Conservation (phyloP, 805 yeast species). For the Candida pseudofarinosa region DNA sequence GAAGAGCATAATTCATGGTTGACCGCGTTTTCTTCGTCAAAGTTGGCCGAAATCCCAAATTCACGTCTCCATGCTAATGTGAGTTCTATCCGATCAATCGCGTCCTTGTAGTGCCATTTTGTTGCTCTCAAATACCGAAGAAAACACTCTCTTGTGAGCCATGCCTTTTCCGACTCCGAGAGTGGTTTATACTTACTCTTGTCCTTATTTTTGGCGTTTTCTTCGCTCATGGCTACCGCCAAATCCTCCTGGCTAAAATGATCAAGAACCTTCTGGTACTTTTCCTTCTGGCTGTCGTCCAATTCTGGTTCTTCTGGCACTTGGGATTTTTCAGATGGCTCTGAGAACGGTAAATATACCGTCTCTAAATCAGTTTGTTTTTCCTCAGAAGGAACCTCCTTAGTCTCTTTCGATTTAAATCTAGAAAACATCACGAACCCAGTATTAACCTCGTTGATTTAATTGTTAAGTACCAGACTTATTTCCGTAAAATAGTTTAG, state of each 20-base stretch:
- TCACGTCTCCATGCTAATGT: slow-evolving; percentile 93
- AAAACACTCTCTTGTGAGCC: slow-evolving; percentile 92
- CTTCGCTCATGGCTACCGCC: slow-evolving; percentile 48
- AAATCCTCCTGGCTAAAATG: slow-evolving; percentile 58
- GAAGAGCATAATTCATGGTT: slow-evolving; percentile 51
- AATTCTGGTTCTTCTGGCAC: slow-evolving; percentile 51
- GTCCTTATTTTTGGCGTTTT: slow-evolving; percentile 37
- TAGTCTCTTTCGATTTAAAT: slow-evolving; percentile 13
- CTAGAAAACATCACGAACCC: slow-evolving; percentile 20
- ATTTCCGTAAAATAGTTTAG: no score
- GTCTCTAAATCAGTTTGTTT: slow-evolving; percentile 5
- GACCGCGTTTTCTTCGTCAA: slow-evolving; percentile 44
- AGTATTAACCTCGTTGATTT: no score
- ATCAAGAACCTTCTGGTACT: slow-evolving; percentile 57
- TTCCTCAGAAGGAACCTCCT: slow-evolving; percentile 1
- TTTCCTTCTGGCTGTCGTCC: slow-evolving; percentile 50
- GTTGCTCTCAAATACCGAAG: slow-evolving; percentile 89
- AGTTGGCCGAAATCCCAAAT: slow-evolving; percentile 56
- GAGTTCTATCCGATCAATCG: slow-evolving; percentile 68
- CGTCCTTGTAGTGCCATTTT: slow-evolving; percentile 75
- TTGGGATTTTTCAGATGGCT: slow-evolving; percentile 28
- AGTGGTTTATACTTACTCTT: slow-evolving; percentile 26
- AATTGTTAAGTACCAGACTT: no score
- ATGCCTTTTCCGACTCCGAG: slow-evolving; percentile 63
- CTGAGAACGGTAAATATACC: slow-evolving; percentile 16